These are phyloP conservation scores for Hyparrhenia diplandra DNA, from an alignment of 176 grass and related monocot species.

Conservation along the genomic window DNA sequence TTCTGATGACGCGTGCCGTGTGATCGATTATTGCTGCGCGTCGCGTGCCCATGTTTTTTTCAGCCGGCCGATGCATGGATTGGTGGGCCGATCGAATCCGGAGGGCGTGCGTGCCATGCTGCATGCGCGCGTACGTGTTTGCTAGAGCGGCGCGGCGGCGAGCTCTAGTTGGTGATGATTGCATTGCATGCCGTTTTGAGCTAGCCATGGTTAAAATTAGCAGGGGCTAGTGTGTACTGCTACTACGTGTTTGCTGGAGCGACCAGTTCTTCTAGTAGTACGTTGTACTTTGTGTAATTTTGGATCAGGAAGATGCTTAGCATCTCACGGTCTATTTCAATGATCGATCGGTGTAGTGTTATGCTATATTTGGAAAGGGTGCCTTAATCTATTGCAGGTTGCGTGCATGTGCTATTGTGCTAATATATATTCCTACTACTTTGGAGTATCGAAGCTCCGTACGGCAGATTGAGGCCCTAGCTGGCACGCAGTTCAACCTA, in stretches of 20 bases:
- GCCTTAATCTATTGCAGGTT: no score
- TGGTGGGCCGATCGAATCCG: no score
- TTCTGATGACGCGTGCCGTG: conserved; percentile 28
- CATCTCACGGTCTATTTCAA: neutral
- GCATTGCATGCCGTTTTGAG: neutral
- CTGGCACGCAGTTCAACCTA: no score
- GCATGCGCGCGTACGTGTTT: conserved; percentile 22
- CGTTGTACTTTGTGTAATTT: conserved; percentile 12
- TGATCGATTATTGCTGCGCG: neutral
- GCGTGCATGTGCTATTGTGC: no score
- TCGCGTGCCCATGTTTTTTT: conserved; percentile 26
- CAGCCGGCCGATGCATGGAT: neutral
- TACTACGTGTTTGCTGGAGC: neutral
- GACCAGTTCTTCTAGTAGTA: neutral
- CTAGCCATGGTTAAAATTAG: neutral
- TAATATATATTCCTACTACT: no score
- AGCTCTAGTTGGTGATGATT: neutral
- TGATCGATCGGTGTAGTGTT: neutral
- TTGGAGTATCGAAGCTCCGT: no score
- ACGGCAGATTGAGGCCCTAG: no score
- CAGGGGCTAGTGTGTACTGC: neutral
- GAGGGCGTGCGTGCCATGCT: conserved; percentile 9
- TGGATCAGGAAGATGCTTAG: neutral
- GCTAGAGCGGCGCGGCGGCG: conserved; percentile 37
- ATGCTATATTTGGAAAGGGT: neutral